Base-by-base conservation (phyloP, 2,329 filamentous ascomycete species). In the Emergomyces pasteurianus region DNA sequence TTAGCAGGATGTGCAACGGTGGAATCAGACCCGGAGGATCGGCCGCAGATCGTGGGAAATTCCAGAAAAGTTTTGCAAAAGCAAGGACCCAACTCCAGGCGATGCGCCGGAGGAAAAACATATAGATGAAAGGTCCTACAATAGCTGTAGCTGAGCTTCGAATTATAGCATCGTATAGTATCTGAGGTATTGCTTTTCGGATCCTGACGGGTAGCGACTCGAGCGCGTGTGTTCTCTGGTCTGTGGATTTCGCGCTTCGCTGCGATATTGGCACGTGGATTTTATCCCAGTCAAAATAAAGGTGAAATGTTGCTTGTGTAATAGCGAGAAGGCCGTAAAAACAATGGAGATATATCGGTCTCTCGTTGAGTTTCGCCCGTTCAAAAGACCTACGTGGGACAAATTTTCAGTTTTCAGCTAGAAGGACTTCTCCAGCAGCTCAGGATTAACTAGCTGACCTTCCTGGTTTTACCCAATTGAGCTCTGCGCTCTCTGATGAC, bases 321-420 rank as follows among this genome's bases (percentile, higher is more conserved):
- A 88, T 62, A 3, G 88, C 89, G 50, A 94, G 80, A 0, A 86
- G 73, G 2, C 86, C 70, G 65, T 94, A 83, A 68, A 88, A 85
- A 62, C 82, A 83, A 40, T 89, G 85, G 58, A 96, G 78, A 71
- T 91, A 94, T 31, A 97, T 81, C 0, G 90, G 87, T 65, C 88
- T 84, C 78, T 97, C 92, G 71, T 97, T 97, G 62, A 96, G 76
- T 58, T 85, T 81, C 23, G 87, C 81, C 42, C 91, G 83, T 71
- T 94, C 89, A 65, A 81, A 79, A 12, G 76, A 70, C 63, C 76
- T 79, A 62, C 1, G 1, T 43, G 18, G 16, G 8, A n/a, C 10
- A 12, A 18, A 53, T 26, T 18, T 9, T 59, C 23, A 42, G 28
- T 34, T 28, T 28, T 5, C 18, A 10, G 31, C 4, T n/a, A n/a